phyloP scores from a whole-genome alignment of 2,329 filamentous ascomycete species.

The Ilyonectria sp. region DNA sequence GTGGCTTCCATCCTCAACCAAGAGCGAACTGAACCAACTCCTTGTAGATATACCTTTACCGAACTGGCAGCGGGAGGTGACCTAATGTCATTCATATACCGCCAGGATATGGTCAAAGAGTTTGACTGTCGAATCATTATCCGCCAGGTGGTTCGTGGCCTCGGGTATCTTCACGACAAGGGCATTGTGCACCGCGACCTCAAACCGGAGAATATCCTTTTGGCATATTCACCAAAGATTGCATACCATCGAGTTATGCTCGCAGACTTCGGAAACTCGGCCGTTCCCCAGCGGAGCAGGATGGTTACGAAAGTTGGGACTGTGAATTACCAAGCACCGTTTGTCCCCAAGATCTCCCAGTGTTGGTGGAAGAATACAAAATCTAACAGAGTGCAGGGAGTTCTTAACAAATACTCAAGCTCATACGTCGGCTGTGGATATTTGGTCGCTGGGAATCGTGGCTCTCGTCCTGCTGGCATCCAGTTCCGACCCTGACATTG shows the following conservation, averaged over 20 bases:
- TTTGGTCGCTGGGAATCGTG: slow-evolving; percentile 68
- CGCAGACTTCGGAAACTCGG: slow-evolving; percentile 68
- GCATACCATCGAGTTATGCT: slow-evolving; percentile 63
- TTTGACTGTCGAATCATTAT: slow-evolving; percentile 62
- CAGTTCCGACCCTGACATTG: slow-evolving; percentile 34
- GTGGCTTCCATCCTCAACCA: slow-evolving; percentile 28
- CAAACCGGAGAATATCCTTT: slow-evolving; percentile 69
- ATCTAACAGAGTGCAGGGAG: slow-evolving; percentile 56
- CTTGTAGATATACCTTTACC: slow-evolving; percentile 67
- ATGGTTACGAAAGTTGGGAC: slow-evolving; percentile 65
- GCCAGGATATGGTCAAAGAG: slow-evolving; percentile 56
- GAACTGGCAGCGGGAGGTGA: slow-evolving; percentile 71
- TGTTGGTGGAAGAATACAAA: not conserved
- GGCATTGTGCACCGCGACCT: slow-evolving; percentile 68
- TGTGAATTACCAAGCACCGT: slow-evolving; percentile 65
- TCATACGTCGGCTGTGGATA: slow-evolving; percentile 61
- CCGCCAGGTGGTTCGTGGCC: slow-evolving; percentile 62
- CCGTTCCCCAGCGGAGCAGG: slow-evolving; percentile 57
- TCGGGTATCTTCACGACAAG: slow-evolving; percentile 65
- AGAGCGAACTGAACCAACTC: slow-evolving; percentile 1
- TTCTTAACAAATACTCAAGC: slow-evolving; percentile 41
- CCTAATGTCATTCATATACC: slow-evolving; percentile 64
- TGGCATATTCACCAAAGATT: slow-evolving; percentile 61
- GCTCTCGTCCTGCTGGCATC: slow-evolving; percentile 55
- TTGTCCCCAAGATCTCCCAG: slow-evolving; percentile 42